These are phyloP conservation scores for Chaetomium sp. DNA, from an alignment of 2,329 filamentous ascomycete genomes.

Conservation along the genomic window DNA sequence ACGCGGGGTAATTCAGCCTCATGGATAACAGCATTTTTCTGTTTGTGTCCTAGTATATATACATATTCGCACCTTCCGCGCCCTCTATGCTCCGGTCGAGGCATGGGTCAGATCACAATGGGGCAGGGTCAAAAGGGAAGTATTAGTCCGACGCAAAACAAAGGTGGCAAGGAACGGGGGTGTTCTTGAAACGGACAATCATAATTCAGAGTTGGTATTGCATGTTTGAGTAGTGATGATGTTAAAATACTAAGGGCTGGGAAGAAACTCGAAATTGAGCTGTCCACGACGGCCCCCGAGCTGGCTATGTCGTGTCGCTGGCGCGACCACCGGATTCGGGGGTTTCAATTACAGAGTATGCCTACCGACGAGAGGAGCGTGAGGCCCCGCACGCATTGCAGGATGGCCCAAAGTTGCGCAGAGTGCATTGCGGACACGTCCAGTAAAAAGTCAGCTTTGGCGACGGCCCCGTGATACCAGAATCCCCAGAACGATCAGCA, in stretches of 20 bases:
- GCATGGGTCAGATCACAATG: not conserved
- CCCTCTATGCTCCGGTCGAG: no score
- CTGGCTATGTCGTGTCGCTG: no score
- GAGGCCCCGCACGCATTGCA: constrained; percentile 59
- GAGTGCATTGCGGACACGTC: constrained; percentile 59
- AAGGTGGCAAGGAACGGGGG: no score
- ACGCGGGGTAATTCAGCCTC: not conserved
- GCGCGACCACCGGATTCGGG: no score
- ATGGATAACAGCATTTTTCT: not conserved
- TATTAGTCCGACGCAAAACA: no score
- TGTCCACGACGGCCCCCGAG: no score
- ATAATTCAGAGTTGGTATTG: no score
- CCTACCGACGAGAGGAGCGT: constrained; percentile 18
- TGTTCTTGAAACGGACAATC: no score
- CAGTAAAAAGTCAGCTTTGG: constrained; percentile 40
- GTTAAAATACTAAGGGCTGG: no score
- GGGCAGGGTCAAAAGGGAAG: no score
- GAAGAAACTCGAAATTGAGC: no score
- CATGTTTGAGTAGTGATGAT: no score
- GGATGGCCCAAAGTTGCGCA: constrained; percentile 56
- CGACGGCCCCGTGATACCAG: constrained; percentile 13
- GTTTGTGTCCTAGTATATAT: not conserved
- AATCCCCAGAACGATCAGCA: constrained; percentile 2
- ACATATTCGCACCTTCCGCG: not conserved
- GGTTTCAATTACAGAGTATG: constrained; percentile 29